Evolutionary conservation across 331 rosid genomes (phyloP), one percentile per base, ranked within the genome.

Genomic region (Saraca asoca): DNA sequence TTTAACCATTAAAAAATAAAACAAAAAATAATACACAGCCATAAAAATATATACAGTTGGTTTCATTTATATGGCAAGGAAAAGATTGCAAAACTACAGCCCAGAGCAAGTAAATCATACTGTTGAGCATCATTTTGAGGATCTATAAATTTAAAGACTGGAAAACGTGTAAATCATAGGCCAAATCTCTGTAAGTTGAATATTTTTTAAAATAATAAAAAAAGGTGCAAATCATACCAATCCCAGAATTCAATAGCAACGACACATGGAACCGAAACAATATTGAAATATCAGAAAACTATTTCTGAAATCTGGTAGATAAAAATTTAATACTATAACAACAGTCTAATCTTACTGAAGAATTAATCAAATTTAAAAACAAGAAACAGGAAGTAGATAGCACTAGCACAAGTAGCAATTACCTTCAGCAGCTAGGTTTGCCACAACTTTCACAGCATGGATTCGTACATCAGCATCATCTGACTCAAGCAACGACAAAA

Each of bases 351-450:
- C 34, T 31, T 16, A 15, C 49, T 16, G 12, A 17, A 63, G 41
- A 53, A 3, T 38, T 35, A 33, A 50, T 31, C 24, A 11, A 12
- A 18, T 19, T 14, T 49, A 20, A 48, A 62, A 46, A 63, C 37
- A 64, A 35, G 16, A 59, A 35, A 58, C 13, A 56, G 54, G 43
- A 17, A 20, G 29, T 37, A 66, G 35, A 68, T 50, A 71, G 50
- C 58, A 72, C 74, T 68, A 7, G 55, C 59, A 49, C 14, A 68
- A 62, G 45, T 8, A 68, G 73, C 66, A 45, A 77, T 64, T 75
- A 84, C 98, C 98, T 77, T 94, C 98, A 67, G 97, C 98, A 37
- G 98, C 98, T 45, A 94, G 78, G 82, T 94, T 94, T 81, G 98
- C 98, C 61, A 94, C 87, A 70, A 94, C 95, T 85, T 94, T 94